phyloP scores from a whole-genome alignment of 2,329 filamentous ascomycete species.

The Hypoxylon sp. region DNA sequence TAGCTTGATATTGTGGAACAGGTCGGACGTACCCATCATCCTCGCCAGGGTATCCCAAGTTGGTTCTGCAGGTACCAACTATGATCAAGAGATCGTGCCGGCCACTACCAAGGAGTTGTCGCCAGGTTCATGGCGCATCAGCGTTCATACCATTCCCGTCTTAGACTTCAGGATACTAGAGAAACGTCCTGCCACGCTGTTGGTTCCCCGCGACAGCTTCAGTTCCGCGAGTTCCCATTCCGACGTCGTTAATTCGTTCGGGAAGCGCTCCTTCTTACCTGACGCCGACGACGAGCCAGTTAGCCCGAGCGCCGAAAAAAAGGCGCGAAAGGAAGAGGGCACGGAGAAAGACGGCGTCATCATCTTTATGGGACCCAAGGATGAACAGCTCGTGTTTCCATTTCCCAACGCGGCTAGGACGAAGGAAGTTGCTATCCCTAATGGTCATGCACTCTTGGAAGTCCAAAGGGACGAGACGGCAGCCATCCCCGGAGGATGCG shows the following conservation, averaged over 20 bases:
- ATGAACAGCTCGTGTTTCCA: constrained; percentile 64
- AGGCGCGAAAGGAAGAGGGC: constrained; percentile 53
- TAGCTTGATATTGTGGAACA: constrained; percentile 67
- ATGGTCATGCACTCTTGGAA: constrained; percentile 64
- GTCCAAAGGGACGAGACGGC: constrained; percentile 63
- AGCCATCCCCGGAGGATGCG: constrained; percentile 61
- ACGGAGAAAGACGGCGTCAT: constrained; percentile 60
- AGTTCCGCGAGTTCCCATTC: constrained; percentile 47
- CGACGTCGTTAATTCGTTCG: constrained; percentile 58
- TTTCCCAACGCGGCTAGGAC: constrained; percentile 60
- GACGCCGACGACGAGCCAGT: constrained; percentile 54
- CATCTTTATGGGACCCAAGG: constrained; percentile 64
- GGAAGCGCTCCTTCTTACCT: constrained; percentile 62
- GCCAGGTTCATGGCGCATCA: constrained; percentile 69
- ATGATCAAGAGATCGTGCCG: constrained; percentile 59
- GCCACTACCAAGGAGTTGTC: constrained; percentile 59
- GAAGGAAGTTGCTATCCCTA: constrained; percentile 60
- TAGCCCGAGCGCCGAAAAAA: constrained; percentile 54
- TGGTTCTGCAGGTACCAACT: constrained; percentile 56
- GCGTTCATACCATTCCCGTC: constrained; percentile 61
- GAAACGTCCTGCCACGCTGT: constrained; percentile 61
- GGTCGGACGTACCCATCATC: constrained; percentile 65
- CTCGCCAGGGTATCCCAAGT: constrained; percentile 60
- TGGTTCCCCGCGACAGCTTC: constrained; percentile 49
- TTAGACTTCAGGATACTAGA: constrained; percentile 70